phyloP scores from a whole-genome alignment of 1,284 basidiomycete genomes.

The Fomitopsis betulina region DNA sequence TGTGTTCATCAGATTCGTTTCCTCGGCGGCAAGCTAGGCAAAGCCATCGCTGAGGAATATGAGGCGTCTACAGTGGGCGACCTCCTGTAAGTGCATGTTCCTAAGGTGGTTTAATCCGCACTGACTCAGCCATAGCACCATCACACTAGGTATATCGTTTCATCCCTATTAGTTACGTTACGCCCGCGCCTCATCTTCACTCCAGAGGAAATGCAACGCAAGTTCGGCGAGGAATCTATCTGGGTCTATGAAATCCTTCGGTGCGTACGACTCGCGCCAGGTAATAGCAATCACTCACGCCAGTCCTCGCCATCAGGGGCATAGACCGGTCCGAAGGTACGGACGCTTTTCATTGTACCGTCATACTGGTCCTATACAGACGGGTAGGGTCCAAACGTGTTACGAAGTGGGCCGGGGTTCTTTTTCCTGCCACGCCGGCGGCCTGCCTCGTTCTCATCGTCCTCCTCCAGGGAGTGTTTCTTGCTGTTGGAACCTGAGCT shows the following conservation, averaged over 20 bases:
- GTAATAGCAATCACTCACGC: background rate
- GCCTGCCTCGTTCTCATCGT: no score
- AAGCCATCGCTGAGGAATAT: slow-evolving; percentile 83
- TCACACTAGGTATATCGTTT: slow-evolving; percentile 40
- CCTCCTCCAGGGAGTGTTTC: background rate
- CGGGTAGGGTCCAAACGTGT: no score
- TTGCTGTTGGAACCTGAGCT: background rate
- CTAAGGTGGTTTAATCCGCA: background rate
- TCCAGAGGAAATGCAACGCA: slow-evolving; percentile 76
- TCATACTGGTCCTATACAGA: no score
- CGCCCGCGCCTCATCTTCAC: background rate
- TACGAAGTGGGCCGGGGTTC: no score
- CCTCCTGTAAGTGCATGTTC: slow-evolving; percentile 54
- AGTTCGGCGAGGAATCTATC: slow-evolving; percentile 79
- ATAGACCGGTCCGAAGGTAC: slow-evolving; percentile 88
- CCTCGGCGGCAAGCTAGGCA: slow-evolving; percentile 92
- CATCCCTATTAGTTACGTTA: slow-evolving; percentile 1
- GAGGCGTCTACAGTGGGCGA: slow-evolving; percentile 88
- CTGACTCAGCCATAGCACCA: slow-evolving; percentile 29
- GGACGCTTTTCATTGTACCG: slow-evolving; percentile 5
- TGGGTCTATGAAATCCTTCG: slow-evolving; percentile 89
- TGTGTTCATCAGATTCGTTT: slow-evolving; percentile 72
- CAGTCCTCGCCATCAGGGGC: slow-evolving; percentile 46
- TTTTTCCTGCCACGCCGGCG: no score
- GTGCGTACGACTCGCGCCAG: slow-evolving; percentile 31